These are phyloP conservation scores for Backusella tuberculispora DNA, from an alignment of 192 early-diverging fungal species.

Conservation along the genomic window DNA sequence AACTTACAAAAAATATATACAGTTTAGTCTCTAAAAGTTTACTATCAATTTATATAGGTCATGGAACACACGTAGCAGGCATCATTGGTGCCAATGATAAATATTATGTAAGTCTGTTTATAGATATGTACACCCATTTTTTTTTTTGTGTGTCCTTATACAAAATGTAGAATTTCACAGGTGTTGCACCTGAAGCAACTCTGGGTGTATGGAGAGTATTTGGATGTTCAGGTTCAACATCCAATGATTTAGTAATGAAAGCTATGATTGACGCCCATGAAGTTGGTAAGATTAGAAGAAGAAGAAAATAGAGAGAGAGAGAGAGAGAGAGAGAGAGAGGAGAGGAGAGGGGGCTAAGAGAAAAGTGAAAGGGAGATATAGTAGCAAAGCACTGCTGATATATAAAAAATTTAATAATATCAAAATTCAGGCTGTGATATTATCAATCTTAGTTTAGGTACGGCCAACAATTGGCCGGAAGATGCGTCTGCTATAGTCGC, in stretches of 20 bases:
- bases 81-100: slow-evolving; percentile 57
- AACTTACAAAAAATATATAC: background rate
- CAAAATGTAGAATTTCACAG: slow-evolving; percentile 49
- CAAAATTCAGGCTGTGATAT: slow-evolving; percentile 61
- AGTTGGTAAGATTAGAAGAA: slow-evolving; percentile 41
- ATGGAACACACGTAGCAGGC: slow-evolving; percentile 72
- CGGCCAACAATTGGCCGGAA: slow-evolving; percentile 62
- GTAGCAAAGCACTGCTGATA: no score
- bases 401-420: background rate
- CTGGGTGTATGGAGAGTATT: slow-evolving; percentile 84
- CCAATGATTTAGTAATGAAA: slow-evolving; percentile 76
- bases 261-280: slow-evolving; percentile 72
- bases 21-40: background rate
- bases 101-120: slow-evolving; percentile 37
- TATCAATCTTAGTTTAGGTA: slow-evolving; percentile 87
- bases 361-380: no score
- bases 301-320: background rate
- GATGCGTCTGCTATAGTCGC: slow-evolving; percentile 62
- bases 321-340: no score
- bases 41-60: slow-evolving; percentile 44
- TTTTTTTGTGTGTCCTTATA: background rate
- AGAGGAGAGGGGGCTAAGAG: no score
- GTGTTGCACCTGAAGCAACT: slow-evolving; percentile 68
- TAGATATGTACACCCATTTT: background rate
- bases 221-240: slow-evolving; percentile 71